phyloP scores from a whole-genome alignment of 139 green algal genomes.

The Mychonastes homosphaera region DNA sequence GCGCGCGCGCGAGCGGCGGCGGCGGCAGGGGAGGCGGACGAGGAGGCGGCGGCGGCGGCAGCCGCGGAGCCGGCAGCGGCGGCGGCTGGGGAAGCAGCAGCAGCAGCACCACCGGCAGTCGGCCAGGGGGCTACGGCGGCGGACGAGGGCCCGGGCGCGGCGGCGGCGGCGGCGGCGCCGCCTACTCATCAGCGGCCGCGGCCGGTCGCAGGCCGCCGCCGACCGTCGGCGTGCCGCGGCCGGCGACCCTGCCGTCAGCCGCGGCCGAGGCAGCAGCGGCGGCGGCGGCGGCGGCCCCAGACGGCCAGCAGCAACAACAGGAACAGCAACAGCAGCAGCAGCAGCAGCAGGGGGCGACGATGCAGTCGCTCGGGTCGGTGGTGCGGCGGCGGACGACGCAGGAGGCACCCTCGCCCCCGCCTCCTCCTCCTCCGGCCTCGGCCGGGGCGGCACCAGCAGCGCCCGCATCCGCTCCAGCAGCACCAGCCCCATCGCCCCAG shows the following conservation, averaged over 20 bases:
- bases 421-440: neutral
- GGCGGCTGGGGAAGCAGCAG: slow-evolving; percentile 3
- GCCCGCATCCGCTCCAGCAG: neutral
- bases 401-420: too few relatives aligned
- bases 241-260: neutral
- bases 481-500: neutral
- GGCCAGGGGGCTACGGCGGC: neutral
- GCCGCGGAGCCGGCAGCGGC: neutral
- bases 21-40: neutral
- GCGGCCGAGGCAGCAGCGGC: neutral
- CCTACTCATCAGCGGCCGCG: neutral
- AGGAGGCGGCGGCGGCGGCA: slow-evolving; percentile 9
- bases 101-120: slow-evolving; percentile 1
- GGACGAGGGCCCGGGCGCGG: neutral
- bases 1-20: slow-evolving; percentile 7
- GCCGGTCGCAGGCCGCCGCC: neutral
- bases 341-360: neutral
- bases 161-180: neutral
- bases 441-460: slow-evolving; percentile 1
- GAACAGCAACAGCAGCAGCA: slow-evolving; percentile 5
- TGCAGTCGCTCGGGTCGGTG: too few relatives aligned
- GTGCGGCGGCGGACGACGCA: too few relatives aligned
- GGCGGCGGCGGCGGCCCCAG: neutral
- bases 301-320: slow-evolving; percentile 1
- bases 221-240: neutral